phyloP scores from a whole-genome alignment of 768 basidiomycete genomes.

The Lentinula sp. region DNA sequence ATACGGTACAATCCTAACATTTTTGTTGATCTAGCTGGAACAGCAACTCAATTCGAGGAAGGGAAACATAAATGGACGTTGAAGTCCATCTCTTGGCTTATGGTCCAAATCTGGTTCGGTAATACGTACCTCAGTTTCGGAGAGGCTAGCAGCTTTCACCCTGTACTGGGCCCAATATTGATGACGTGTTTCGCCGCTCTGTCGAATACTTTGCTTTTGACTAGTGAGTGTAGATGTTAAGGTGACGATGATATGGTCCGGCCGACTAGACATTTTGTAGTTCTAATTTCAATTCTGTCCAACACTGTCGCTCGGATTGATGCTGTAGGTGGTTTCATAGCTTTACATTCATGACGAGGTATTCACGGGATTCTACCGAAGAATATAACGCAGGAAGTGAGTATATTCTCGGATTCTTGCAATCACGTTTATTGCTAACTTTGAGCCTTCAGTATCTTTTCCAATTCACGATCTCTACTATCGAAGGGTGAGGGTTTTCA shows the following conservation, averaged over 20 bases:
- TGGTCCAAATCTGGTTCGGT: conserved; percentile 87
- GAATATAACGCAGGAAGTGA: conserved; percentile 45
- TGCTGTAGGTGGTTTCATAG: conserved; percentile 29
- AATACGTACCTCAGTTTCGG: conserved; percentile 38
- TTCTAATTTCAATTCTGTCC: conserved; percentile 86
- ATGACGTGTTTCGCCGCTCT: conserved; percentile 79
- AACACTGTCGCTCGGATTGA: conserved; percentile 86
- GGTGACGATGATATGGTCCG: neutral
- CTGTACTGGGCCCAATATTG: conserved; percentile 68
- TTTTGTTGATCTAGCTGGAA: neutral
- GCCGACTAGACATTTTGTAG: conserved; percentile 19
- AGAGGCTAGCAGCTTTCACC: conserved; percentile 56
- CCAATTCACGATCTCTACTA: conserved; percentile 80
- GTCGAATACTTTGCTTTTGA: conserved; percentile 72
- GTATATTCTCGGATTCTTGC: conserved; percentile 60
- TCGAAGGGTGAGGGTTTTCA: conserved; percentile 61
- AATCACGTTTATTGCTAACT: conserved; percentile 52
- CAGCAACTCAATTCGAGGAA: conserved; percentile 16
- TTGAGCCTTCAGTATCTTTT: conserved; percentile 67
- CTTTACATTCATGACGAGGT: neutral
- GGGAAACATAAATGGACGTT: conserved; percentile 22
- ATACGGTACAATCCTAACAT: neutral
- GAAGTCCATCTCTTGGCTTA: conserved; percentile 69
- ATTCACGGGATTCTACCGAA: conserved; percentile 8
- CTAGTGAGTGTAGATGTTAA: conserved; percentile 44